Conservation (phyloP, 495 filamentous ascomycete genomes). For the Penicillium angulare region DNA sequence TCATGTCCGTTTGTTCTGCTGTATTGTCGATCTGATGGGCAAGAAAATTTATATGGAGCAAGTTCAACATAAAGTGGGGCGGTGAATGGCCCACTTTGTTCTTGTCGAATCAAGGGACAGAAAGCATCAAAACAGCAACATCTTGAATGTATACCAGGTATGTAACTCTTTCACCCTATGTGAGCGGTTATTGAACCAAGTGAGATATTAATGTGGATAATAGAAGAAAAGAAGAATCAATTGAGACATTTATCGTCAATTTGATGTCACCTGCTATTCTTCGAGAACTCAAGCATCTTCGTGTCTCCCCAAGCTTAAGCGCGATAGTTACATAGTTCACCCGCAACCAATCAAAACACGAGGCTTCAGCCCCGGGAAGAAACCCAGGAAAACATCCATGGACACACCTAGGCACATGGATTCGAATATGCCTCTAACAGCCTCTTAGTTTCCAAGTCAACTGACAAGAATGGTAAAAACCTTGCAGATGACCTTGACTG, state of each 20-base stretch:
- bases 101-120: background rate
- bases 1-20: no score
- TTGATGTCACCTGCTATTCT: background rate
- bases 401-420: background rate
- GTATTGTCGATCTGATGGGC: background rate
- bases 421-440: background rate
- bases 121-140: no score
- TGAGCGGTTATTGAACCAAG: no score
- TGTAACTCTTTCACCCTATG: background rate
- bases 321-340: background rate
- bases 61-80: conserved; percentile 4
- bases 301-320: background rate
- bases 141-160: no score
- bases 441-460: conserved; percentile 3
- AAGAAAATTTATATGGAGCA: conserved; percentile 5
- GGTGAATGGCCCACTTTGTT: conserved; percentile 1
- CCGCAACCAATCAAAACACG: background rate
- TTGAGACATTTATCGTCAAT: no score
- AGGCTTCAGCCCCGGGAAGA: no score
- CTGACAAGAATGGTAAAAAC: conserved; percentile 2
- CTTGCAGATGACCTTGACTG: conserved; percentile 1
- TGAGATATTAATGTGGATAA: background rate
- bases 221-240: background rate
- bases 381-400: background rate
- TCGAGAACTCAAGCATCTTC: background rate